Conservation (phyloP, 108 stramenopile species). For the Schizochytrium sp. region DNA sequence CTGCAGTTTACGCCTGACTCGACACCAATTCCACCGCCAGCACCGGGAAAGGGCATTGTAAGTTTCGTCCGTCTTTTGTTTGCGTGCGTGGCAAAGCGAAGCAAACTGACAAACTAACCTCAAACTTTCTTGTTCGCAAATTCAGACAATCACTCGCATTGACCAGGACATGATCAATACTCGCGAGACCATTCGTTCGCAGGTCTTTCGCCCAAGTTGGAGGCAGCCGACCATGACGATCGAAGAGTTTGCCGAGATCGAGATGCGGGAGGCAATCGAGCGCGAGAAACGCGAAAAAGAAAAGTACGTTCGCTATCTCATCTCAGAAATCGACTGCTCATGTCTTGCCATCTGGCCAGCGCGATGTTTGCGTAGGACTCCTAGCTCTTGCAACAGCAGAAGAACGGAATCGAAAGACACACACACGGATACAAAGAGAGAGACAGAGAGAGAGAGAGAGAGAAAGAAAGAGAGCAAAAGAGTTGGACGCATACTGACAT, state of each 20-base stretch:
- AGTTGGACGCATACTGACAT: too few relatives aligned
- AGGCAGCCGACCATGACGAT: constrained; percentile 88
- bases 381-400: neutral
- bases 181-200: constrained; percentile 63
- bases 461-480: too few relatives aligned
- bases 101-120: neutral
- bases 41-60: neutral
- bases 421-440: too few relatives aligned
- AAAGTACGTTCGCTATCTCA: neutral
- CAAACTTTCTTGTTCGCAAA: neutral
- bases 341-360: neutral
- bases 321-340: constrained; percentile 1
- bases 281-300: constrained; percentile 61
- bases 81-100: neutral
- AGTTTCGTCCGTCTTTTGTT: neutral
- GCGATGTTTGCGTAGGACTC: neutral
- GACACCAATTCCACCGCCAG: neutral
- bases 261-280: constrained; percentile 66
- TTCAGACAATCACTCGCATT: constrained; percentile 34
- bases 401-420: too few relatives aligned
- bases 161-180: constrained; percentile 35
- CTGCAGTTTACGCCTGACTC: neutral
- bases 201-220: constrained; percentile 85
- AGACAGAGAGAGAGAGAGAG: too few relatives aligned
- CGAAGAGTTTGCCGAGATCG: constrained; percentile 78